Evolutionary conservation across 305 asterid species (phyloP), one percentile per base, ranked within the genome.

Genomic region (Solanum hybrid): DNA sequence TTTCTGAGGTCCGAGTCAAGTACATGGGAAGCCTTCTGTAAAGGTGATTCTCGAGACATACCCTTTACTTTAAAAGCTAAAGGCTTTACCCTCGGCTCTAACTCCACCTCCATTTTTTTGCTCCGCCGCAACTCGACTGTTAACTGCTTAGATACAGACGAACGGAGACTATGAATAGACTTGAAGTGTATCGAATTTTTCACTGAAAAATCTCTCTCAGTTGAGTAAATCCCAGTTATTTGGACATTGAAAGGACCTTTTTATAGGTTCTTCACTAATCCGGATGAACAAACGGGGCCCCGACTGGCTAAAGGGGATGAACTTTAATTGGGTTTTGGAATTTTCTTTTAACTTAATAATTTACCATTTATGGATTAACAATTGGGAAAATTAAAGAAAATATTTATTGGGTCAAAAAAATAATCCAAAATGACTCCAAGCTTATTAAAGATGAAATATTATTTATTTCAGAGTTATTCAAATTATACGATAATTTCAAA

Each of bases 1-100:
- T 91, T 96, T 82, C 98, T 97, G 86, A 97, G 98, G 96, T 97
- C 99, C 4, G 98, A 90, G 89, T 97, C 99, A 88, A 96, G 96
- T 71, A 97, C 89, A 90, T 97, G 95, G 7, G 95, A 87, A 46
- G 98, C 98, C 92, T 97, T 97, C 94, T 97, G 99, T n/a, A 97
- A 91, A 27, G 98, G 94, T 42, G 97, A 96, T 91, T 97, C 99
- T 92, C 99, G 91, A 2, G 99, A 97, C 95, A 93, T 93, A 85
- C 95, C 98, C 93, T 96, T 96, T 90, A 97, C 99, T 93, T 97
- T 97, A 95, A 92, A 97, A 40, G 94, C 26, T 92, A 96, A 79
- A 78, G 96, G 93, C 94, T 94, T 97, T 92, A 95, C 99, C 91
- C 98, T 93, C 22, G 97, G 92, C 95, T 97, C 99, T 92, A 96